A percentile compares a stretch with the other conserved stretches of the same genome.
phyloP scores from a whole-genome alignment of 1,284 basidiomycete species.

The Earliella scabrosa region DNA sequence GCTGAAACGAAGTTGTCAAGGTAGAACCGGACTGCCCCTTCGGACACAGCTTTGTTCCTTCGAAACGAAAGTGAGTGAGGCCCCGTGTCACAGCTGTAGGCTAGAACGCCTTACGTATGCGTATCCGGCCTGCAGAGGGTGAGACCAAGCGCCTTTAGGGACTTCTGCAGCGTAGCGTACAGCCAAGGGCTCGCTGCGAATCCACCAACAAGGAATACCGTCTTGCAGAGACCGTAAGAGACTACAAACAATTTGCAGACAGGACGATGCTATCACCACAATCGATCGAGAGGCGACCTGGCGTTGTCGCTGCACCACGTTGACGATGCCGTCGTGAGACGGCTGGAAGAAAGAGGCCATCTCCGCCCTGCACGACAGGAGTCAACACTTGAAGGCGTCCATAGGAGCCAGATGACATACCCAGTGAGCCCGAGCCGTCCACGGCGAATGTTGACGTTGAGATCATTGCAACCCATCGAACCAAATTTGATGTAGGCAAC shows the following conservation, averaged over 20 bases:
- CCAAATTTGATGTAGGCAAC: conserved; percentile 46
- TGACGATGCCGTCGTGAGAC: conserved; percentile 38
- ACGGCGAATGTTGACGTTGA: conserved; percentile 19
- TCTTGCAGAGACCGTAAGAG: conserved; percentile 25
- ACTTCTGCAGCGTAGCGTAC: conserved; percentile 32
- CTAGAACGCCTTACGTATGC: conserved; percentile 29
- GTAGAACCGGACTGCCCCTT: conserved; percentile 41
- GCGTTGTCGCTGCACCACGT: conserved; percentile 39
- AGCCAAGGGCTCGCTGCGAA: conserved; percentile 46
- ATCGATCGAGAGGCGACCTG: conserved; percentile 7
- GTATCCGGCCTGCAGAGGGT: conserved; percentile 47
- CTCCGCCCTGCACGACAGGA: conserved; percentile 27
- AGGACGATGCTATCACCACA: too few relatives aligned
- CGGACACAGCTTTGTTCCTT: conserved; percentile 38
- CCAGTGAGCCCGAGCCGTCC: conserved; percentile 15
- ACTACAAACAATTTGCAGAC: too few relatives aligned
- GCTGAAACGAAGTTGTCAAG: conserved; percentile 41
- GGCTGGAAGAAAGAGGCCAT: conserved; percentile 47
- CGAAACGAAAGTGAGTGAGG: not conserved
- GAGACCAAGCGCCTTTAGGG: conserved; percentile 36
- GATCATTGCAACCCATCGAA: conserved; percentile 20
- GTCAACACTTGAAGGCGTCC: not conserved
- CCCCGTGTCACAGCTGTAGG: not conserved
- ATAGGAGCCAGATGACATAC: not conserved
- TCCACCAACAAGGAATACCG: conserved; percentile 43